These are phyloP conservation scores for Penicillium riverlandense DNA, from an alignment of 495 filamentous ascomycete species.

Conservation along the genomic window DNA sequence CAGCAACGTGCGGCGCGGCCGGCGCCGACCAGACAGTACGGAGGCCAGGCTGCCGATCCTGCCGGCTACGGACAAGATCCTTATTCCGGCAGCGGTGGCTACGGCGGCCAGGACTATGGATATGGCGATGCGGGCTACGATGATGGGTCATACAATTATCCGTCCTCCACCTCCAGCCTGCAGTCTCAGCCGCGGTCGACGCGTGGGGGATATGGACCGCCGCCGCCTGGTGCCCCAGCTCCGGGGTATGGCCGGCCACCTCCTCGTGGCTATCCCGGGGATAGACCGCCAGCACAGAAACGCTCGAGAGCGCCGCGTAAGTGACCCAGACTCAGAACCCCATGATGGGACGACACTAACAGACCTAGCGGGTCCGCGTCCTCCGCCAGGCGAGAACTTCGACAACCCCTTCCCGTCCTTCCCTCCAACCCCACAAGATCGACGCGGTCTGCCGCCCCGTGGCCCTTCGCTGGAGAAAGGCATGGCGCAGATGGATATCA, in stretches of 20 bases:
- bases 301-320: conserved; percentile 25
- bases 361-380: conserved; percentile 15
- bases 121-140: conserved; percentile 41
- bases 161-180: conserved; percentile 33
- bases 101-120: conserved; percentile 3
- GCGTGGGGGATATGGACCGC: conserved; percentile 9
- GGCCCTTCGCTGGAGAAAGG: conserved; percentile 34
- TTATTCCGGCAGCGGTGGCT: conserved; percentile 37
- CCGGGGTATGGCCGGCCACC: conserved; percentile 37
- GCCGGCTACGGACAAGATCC: conserved; percentile 40
- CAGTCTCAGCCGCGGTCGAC: conserved; percentile 28
- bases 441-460: conserved; percentile 15
- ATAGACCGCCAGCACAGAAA: conserved; percentile 17
- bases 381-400: conserved; percentile 45
- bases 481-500: conserved; percentile 54
- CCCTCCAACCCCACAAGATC: conserved; percentile 25
- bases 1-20: conserved; percentile 29
- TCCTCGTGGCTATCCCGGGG: conserved; percentile 18
- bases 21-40: conserved; percentile 48
- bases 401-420: conserved; percentile 66
- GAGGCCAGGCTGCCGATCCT: conserved; percentile 22
- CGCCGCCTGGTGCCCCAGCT: conserved; percentile 43
- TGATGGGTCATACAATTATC: conserved; percentile 31
- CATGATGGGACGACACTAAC: conserved; percentile 3
- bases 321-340: conserved; percentile 4